Evolutionary conservation across 495 filamentous ascomycete genomes (phyloP).

Genomic region (Talaromyces nanjingensis): DNA sequence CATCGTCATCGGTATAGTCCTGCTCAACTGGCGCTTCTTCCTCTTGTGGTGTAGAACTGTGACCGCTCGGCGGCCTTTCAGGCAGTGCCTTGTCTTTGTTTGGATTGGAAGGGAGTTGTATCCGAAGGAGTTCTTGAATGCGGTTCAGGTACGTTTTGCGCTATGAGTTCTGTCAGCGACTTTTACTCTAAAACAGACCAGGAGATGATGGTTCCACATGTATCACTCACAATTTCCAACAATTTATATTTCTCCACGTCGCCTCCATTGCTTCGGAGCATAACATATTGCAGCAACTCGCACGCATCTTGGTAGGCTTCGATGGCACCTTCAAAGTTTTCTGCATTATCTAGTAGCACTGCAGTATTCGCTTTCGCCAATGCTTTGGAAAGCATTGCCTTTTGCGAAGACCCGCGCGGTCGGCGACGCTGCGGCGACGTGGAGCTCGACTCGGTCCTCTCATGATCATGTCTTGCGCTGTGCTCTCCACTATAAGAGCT

Average conservation of each 20-base stretch:
- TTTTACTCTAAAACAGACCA: background rate
- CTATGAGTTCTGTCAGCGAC: constrained; percentile 34
- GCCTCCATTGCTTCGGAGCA: constrained; percentile 69
- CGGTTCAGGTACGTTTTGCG: constrained; percentile 82
- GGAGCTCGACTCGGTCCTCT: constrained; percentile 21
- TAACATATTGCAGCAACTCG: constrained; percentile 74
- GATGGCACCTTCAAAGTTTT: constrained; percentile 89
- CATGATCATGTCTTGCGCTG: constrained; percentile 15
- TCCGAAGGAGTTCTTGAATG: constrained; percentile 71
- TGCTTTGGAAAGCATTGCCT: constrained; percentile 87
- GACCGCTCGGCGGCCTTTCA: constrained; percentile 62
- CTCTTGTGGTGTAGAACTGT: constrained; percentile 11
- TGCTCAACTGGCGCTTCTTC: background rate
- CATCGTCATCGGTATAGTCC: background rate
- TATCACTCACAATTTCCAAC: constrained; percentile 72
- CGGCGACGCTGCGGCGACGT: constrained; percentile 22
- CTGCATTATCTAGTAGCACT: constrained; percentile 87
- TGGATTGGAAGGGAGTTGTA: constrained; percentile 51
- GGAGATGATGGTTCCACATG: background rate
- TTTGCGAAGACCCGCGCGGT: constrained; percentile 57
- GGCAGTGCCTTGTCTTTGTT: constrained; percentile 67
- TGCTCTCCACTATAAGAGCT: constrained; percentile 11
- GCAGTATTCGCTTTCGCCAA: constrained; percentile 93
- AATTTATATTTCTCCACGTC: constrained; percentile 79
- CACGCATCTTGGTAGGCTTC: constrained; percentile 90